Conservation (phyloP, 2,329 filamentous ascomycete genomes). For the Epichloe elymi region DNA sequence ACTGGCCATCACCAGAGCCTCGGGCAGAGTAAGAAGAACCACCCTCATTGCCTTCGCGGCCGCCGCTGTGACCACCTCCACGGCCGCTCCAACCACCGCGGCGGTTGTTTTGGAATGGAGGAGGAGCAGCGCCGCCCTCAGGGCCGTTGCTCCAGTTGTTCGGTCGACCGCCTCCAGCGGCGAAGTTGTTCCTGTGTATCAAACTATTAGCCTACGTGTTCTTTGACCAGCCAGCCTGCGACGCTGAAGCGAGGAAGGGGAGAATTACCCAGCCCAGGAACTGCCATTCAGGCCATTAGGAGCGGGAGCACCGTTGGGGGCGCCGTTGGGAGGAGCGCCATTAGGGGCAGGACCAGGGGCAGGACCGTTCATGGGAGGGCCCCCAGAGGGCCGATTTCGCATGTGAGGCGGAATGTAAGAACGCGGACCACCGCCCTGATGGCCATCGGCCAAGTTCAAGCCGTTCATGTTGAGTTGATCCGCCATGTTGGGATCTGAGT, state of each 20-base stretch:
- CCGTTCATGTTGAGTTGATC: constrained; percentile 74
- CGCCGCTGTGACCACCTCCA: constrained; percentile 21
- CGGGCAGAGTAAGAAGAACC: constrained; percentile 44
- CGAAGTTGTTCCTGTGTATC: constrained; percentile 4
- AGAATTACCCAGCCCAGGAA: constrained; percentile 37
- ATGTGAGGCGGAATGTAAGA: constrained; percentile 83
- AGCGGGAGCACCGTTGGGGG: constrained; percentile 10
- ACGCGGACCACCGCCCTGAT: constrained; percentile 25
- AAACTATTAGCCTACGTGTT: background rate
- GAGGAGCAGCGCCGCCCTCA: constrained; percentile 7
- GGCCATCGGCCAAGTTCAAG: constrained; percentile 46
- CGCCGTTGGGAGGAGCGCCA: constrained; percentile 13
- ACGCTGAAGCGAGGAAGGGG: background rate
- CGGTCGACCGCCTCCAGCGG: constrained; percentile 18
- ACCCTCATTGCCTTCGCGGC: constrained; percentile 32
- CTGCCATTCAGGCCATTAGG: constrained; percentile 29
- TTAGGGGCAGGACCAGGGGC: constrained; percentile 25
- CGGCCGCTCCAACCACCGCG: constrained; percentile 21
- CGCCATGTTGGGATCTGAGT: constrained; percentile 48
- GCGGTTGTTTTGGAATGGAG: constrained; percentile 15
- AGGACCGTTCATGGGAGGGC: constrained; percentile 8
- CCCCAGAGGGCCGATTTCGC: constrained; percentile 36
- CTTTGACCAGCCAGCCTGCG: too few relatives aligned
- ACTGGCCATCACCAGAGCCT: constrained; percentile 89
- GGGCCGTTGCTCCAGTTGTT: constrained; percentile 20